phyloP scores from a whole-genome alignment of 2,329 filamentous ascomycete species.

The Cladosporium sp. region DNA sequence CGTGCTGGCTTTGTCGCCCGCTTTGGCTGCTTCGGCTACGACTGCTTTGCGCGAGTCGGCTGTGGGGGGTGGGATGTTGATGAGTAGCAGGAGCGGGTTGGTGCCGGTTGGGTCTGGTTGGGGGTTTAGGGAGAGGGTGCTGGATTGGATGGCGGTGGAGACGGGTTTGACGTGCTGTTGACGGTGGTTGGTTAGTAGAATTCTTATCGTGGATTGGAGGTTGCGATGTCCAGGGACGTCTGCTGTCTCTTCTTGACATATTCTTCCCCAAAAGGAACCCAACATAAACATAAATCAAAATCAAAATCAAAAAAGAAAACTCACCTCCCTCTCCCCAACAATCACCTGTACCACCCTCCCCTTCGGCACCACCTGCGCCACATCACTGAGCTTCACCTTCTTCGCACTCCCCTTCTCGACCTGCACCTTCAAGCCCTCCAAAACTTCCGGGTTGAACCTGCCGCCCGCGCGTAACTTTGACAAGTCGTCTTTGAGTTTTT shows the following conservation, averaged over 20 bases:
- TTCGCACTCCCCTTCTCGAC: conserved; percentile 48
- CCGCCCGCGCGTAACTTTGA: conserved; percentile 59
- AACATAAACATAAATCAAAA: neutral
- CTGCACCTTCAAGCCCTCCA: conserved; percentile 59
- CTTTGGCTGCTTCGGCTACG: conserved; percentile 31
- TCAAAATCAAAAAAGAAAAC: conserved; percentile 22
- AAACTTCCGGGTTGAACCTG: conserved; percentile 55
- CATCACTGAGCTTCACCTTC: conserved; percentile 50
- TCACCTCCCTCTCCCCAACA: conserved; percentile 59
- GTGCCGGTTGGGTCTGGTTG: conserved; percentile 45
- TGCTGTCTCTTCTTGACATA: too few species aligned
- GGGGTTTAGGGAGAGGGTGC: conserved; percentile 46
- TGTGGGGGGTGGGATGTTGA: conserved; percentile 54
- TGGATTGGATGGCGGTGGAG: conserved; percentile 48
- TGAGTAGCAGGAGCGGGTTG: conserved; percentile 48
- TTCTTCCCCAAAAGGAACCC: neutral
- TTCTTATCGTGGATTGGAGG: too few species aligned
- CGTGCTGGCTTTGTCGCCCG: conserved; percentile 39
- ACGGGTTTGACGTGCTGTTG: conserved; percentile 51
- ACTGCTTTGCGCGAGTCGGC: conserved; percentile 43
- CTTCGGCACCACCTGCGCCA: conserved; percentile 64
- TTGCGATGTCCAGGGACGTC: too few species aligned
- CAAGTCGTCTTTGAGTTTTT: conserved; percentile 56
- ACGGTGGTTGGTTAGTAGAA: neutral
- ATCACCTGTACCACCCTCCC: conserved; percentile 58